Conservation (phyloP, 352 stramenopile species). For the Elongisporangium undulatum region DNA sequence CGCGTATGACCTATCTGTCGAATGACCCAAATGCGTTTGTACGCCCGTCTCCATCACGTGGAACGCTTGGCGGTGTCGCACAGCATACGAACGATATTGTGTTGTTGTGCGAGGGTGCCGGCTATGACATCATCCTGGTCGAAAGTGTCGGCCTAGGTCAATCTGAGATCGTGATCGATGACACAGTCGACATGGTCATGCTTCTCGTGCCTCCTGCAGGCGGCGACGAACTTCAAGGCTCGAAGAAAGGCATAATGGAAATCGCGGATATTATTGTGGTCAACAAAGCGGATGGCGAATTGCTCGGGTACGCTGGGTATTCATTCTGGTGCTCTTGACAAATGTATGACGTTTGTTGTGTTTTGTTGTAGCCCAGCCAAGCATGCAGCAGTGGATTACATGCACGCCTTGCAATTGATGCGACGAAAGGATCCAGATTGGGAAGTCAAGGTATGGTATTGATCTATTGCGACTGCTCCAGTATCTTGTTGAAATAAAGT, state of each 20-base stretch:
- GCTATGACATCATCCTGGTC: constrained; percentile 95
- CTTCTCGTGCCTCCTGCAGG: constrained; percentile 93
- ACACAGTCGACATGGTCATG: constrained; percentile 96
- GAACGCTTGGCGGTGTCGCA: constrained; percentile 69
- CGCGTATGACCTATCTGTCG: constrained; percentile 94
- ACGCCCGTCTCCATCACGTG: constrained; percentile 88
- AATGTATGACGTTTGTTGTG: background rate
- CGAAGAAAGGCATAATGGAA: constrained; percentile 99
- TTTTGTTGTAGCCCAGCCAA: constrained; percentile 45
- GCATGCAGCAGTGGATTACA: constrained; percentile 69
- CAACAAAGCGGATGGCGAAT: constrained; percentile 96
- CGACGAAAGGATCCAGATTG: constrained; percentile 80
- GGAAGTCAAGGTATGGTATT: constrained; percentile 47
- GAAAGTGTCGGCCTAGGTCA: constrained; percentile 98
- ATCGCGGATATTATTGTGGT: constrained; percentile 96
- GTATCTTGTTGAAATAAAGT: background rate
- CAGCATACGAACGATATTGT: constrained; percentile 91
- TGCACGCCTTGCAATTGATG: constrained; percentile 80
- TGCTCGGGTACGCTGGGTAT: constrained; percentile 30
- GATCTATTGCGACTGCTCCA: background rate
- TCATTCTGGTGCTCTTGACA: background rate
- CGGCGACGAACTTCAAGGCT: constrained; percentile 95
- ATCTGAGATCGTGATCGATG: constrained; percentile 96
- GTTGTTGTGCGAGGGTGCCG: constrained; percentile 90
- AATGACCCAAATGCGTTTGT: constrained; percentile 91